A percentile compares a stretch with the other conserved stretches of the same genome.
Evolutionary conservation across 2,329 filamentous ascomycete genomes (phyloP).

Genomic region (Sporothrix pallida): DNA sequence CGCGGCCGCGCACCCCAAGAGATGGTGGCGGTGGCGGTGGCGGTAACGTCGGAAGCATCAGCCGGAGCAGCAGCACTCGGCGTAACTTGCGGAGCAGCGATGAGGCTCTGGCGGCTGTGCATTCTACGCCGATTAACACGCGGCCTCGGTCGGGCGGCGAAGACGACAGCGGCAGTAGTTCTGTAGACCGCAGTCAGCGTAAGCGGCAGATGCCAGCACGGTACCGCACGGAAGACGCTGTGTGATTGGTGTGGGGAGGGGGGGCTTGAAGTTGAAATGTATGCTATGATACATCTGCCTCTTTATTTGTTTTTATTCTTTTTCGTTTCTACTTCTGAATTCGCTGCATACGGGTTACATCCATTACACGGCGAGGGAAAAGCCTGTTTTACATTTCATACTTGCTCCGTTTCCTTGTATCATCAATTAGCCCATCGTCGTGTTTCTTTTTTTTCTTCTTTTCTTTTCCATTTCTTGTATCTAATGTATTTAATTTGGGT

Average conservation of each 20-base stretch:
- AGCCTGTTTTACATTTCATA: neutral
- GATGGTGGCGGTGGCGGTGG: neutral
- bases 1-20: slow-evolving; percentile 16
- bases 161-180: slow-evolving; percentile 28
- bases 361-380: neutral
- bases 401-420: neutral
- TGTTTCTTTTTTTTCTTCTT: neutral
- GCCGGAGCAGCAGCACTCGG: neutral
- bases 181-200: slow-evolving; percentile 34
- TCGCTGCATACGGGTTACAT: neutral
- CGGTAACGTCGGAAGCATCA: neutral
- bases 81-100: slow-evolving; percentile 20
- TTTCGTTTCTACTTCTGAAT: neutral
- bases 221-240: slow-evolving; percentile 30
- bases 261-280: too few species aligned
- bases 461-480: neutral
- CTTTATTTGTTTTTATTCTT: neutral
- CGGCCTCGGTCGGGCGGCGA: slow-evolving; percentile 10
- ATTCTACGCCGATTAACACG: neutral
- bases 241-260: neutral
- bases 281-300: neutral
- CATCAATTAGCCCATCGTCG: neutral
- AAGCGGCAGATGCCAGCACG: slow-evolving; percentile 36
- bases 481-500: neutral
- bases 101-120: neutral